A percentile compares a stretch with the other conserved stretches of the same genome.
phyloP scores from a whole-genome alignment of 345 rosid species.

The Brassica nigra region DNA sequence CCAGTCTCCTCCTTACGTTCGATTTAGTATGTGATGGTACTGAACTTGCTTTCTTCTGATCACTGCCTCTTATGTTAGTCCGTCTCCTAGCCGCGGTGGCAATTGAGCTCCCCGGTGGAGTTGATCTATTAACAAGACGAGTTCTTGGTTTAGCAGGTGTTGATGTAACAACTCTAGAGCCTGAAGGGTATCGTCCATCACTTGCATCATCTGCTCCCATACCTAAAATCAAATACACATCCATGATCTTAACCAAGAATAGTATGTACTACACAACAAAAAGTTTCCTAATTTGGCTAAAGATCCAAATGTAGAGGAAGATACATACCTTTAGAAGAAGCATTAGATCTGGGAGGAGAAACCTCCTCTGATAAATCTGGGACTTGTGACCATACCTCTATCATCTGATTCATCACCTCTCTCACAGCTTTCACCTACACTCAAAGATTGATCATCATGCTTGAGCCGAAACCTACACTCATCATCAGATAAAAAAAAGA shows the following conservation, averaged over 20 bases:
- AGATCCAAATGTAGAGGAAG: slow-evolving; percentile 6
- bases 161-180: slow-evolving; percentile 1
- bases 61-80: slow-evolving; percentile 47
- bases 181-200: slow-evolving; percentile 31
- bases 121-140: slow-evolving; percentile 27
- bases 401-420: slow-evolving; percentile 84
- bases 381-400: slow-evolving; percentile 90
- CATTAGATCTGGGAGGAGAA: slow-evolving; percentile 61
- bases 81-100: slow-evolving; percentile 53
- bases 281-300: slow-evolving; percentile 28
- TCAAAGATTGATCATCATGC: background rate
- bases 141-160: slow-evolving; percentile 44
- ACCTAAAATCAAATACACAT: background rate
- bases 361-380: slow-evolving; percentile 78
- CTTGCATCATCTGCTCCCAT: slow-evolving; percentile 22
- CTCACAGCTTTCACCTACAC: slow-evolving; percentile 82
- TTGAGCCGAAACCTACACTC: too few species aligned
- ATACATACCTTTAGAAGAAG: slow-evolving; percentile 67
- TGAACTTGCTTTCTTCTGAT: slow-evolving; percentile 46
- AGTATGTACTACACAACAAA: slow-evolving; percentile 6
- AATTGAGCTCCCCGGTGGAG: slow-evolving; percentile 56
- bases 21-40: slow-evolving; percentile 35
- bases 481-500: background rate
- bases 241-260: background rate
- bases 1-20: slow-evolving; percentile 55